A percentile compares a stretch with the other conserved stretches of the same genome.
These are phyloP conservation scores for Mesembryanthemum crystallinum DNA, from an alignment of 148 eudicot genomes.

Conservation along the genomic window DNA sequence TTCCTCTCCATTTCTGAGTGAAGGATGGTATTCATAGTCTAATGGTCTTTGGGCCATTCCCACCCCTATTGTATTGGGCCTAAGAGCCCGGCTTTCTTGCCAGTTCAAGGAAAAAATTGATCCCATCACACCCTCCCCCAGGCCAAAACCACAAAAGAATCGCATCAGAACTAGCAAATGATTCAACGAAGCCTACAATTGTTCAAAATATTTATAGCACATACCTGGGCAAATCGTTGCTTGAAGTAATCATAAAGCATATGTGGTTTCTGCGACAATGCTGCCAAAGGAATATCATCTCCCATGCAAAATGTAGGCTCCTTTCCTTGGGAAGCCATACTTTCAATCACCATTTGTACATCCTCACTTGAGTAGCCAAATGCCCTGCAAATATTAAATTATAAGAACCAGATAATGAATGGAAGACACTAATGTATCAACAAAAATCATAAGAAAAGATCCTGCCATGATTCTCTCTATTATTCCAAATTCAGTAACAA, in stretches of 20 bases:
- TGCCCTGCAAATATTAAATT: slow-evolving; percentile 56
- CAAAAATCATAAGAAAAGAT: background rate
- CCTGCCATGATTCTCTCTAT: background rate
- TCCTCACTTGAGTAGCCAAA: slow-evolving; percentile 99
- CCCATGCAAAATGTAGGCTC: slow-evolving; percentile 99
- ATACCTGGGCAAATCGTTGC: slow-evolving; percentile 98
- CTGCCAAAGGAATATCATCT: slow-evolving; percentile 91
- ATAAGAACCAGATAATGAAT: background rate
- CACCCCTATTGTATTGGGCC: no score
- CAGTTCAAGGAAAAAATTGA: no score
- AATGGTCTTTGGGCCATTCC: no score
- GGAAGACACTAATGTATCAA: background rate
- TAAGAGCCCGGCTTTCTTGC: no score
- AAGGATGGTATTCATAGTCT: no score
- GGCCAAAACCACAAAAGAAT: no score
- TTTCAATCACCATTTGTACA: slow-evolving; percentile 99
- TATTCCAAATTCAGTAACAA: background rate
- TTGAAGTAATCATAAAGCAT: slow-evolving; percentile 95
- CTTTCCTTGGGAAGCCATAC: slow-evolving; percentile 97
- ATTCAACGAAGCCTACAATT: background rate
- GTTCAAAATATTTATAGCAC: slow-evolving; percentile 4
- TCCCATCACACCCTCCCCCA: no score
- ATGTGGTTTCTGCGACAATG: slow-evolving; percentile 80
- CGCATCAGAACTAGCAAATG: background rate
- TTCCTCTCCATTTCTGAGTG: no score